Evolutionary conservation across 116 monocot species (phyloP).

Genomic region (Dioscorea cayenensis): DNA sequence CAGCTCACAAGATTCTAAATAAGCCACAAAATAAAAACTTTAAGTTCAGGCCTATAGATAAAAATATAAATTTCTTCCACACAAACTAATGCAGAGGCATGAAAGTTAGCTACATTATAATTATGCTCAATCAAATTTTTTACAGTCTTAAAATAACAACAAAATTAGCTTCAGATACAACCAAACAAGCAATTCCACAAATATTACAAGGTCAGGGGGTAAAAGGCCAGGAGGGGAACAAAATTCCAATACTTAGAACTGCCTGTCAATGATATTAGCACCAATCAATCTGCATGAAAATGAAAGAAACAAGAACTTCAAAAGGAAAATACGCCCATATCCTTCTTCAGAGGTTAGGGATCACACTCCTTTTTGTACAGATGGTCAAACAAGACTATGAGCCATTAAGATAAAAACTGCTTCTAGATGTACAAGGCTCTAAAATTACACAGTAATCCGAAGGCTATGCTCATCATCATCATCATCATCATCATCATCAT

Average conservation of each 20-base stretch:
- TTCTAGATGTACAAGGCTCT: constrained; percentile 5
- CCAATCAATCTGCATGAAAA: not conserved
- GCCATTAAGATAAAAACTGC: not conserved
- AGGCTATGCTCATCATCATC: not conserved
- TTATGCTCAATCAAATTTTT: not conserved
- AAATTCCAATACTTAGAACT: not conserved
- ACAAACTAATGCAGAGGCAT: not conserved
- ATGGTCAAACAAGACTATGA: not conserved
- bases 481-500: not conserved
- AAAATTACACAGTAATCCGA: constrained; percentile 1
- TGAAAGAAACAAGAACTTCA: not conserved
- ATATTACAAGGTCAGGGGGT: not conserved
- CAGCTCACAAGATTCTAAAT: no score
- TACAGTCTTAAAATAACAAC: not conserved
- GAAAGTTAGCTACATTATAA: not conserved
- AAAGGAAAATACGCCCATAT: not conserved
- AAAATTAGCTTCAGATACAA: not conserved
- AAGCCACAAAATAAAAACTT: no score
- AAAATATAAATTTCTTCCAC: no score
- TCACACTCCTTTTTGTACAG: constrained; percentile 7
- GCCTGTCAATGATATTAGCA: constrained; percentile 3
- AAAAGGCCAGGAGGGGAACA: not conserved
- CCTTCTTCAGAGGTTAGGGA: constrained; percentile 3
- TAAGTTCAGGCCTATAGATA: not conserved
- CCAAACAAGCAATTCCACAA: not conserved